Percentiles rank a stretch among this genome's conserved stretches.
These are phyloP conservation scores for Sapria himalayana DNA, from an alignment of 345 rosid genomes.

Conservation along the genomic window DNA sequence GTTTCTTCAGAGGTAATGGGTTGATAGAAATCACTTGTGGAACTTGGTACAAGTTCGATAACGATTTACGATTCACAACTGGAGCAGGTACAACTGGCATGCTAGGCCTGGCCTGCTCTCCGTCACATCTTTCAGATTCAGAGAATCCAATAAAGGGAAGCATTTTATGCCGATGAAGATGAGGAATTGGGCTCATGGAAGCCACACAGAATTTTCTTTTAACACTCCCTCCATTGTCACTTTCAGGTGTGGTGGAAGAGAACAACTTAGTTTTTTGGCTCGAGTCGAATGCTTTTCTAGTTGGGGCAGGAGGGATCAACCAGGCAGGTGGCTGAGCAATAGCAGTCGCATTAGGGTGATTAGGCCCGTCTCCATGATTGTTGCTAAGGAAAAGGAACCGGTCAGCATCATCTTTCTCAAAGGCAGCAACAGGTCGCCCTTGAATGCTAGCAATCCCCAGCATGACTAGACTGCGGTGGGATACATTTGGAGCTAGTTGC, in stretches of 20 bases:
- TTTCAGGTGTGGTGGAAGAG: constrained; percentile 12
- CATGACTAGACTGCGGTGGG: constrained; percentile 74
- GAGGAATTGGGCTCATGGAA: constrained; percentile 92
- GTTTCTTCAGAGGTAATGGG: constrained; percentile 89
- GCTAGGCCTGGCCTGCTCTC: constrained; percentile 44
- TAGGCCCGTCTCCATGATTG: constrained; percentile 22
- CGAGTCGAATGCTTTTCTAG: constrained; percentile 40
- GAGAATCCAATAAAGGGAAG: constrained; percentile 56
- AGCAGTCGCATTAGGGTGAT: constrained; percentile 12
- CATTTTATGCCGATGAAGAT: constrained; percentile 51
- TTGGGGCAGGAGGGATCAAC: constrained; percentile 72
- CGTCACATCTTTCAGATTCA: constrained; percentile 54
- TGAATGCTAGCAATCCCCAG: constrained; percentile 93
- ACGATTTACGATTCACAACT: constrained; percentile 44
- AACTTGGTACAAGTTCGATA: constrained; percentile 62
- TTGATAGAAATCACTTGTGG: constrained; percentile 83
- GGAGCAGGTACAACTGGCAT: constrained; percentile 42
- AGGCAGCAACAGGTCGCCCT: constrained; percentile 89
- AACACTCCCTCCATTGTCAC: constrained; percentile 31
- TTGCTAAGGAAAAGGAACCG: constrained; percentile 75
- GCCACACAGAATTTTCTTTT: constrained; percentile 34
- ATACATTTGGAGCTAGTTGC: constrained; percentile 85
- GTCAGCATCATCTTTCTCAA: constrained; percentile 84
- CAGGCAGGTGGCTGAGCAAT: constrained; percentile 38
- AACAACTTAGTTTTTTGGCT: constrained; percentile 28